phyloP scores from a whole-genome alignment of 805 yeast species.

The Zygotorulaspora sp. region DNA sequence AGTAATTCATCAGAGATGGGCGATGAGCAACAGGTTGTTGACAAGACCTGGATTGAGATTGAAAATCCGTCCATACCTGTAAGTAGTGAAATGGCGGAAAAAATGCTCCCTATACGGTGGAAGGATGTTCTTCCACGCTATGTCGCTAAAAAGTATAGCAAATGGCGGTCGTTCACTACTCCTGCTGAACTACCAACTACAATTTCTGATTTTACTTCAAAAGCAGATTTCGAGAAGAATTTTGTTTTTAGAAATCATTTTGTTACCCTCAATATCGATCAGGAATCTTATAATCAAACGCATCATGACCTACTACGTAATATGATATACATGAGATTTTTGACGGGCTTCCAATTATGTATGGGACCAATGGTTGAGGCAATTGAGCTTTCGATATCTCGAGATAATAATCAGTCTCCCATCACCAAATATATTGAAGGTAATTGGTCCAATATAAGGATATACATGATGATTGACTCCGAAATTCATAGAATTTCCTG shows the following conservation, averaged over 20 bases:
- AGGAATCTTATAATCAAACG: constrained; percentile 44
- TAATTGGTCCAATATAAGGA: constrained; percentile 51
- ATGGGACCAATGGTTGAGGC: constrained; percentile 62
- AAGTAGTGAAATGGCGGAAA: constrained; percentile 48
- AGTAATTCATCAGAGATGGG: not conserved
- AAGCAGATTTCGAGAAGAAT: constrained; percentile 60
- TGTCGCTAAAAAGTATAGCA: constrained; percentile 61
- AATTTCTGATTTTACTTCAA: constrained; percentile 70
- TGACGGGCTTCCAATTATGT: constrained; percentile 88
- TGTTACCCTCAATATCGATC: constrained; percentile 58
- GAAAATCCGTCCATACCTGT: constrained; percentile 73
- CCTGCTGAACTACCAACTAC: constrained; percentile 91
- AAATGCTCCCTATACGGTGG: constrained; percentile 80
- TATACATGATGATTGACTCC: constrained; percentile 72
- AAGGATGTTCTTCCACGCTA: constrained; percentile 78
- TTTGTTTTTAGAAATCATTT: constrained; percentile 83
- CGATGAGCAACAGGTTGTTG: constrained; percentile 1
- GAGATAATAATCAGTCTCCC: constrained; percentile 49
- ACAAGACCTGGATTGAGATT: constrained; percentile 53
- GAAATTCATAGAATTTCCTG: constrained; percentile 81
- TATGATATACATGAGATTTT: constrained; percentile 77
- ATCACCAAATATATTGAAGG: constrained; percentile 50
- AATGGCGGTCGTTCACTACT: constrained; percentile 89
- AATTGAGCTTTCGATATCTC: constrained; percentile 45
- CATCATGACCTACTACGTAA: constrained; percentile 68